Conservation (phyloP, 306 rosid species). For the Fagus sylvatica region DNA sequence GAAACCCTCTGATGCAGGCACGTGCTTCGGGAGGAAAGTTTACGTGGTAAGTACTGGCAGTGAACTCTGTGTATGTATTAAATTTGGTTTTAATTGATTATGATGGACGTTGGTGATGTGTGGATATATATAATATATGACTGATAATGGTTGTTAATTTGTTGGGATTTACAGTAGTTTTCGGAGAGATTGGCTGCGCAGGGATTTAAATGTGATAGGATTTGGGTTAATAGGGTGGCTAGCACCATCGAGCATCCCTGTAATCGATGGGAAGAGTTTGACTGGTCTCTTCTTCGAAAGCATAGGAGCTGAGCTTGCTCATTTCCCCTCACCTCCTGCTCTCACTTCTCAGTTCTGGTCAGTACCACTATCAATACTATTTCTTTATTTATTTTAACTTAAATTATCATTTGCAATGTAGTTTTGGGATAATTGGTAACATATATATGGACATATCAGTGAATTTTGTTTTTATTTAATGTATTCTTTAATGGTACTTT, state of each 20-base stretch:
- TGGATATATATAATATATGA: background rate
- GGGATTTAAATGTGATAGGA: conserved; percentile 83
- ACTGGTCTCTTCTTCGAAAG: conserved; percentile 89
- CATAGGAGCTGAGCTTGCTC: conserved; percentile 90
- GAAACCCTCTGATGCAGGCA: conserved; percentile 62
- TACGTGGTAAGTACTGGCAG: conserved; percentile 54
- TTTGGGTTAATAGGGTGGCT: conserved; percentile 94
- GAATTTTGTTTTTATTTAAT: too few species aligned
- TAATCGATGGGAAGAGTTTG: conserved; percentile 77
- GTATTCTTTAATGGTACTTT: too few species aligned
- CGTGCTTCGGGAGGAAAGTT: conserved; percentile 56
- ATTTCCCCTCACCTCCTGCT: conserved; percentile 92
- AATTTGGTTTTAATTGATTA: background rate
- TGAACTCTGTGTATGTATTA: background rate
- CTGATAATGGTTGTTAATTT: background rate
- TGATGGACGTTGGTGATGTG: background rate
- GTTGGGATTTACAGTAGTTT: conserved; percentile 45
- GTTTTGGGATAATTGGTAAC: too few species aligned
- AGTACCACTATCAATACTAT: background rate
- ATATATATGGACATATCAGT: too few species aligned
- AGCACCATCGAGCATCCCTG: conserved; percentile 89
- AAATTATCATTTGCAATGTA: too few species aligned
- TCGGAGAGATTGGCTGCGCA: conserved; percentile 78
- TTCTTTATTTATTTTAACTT: background rate
- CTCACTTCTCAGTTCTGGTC: conserved; percentile 78